Base-by-base conservation (phyloP, 2,329 filamentous ascomycete genomes). In the Pleoardoris graminearum region DNA sequence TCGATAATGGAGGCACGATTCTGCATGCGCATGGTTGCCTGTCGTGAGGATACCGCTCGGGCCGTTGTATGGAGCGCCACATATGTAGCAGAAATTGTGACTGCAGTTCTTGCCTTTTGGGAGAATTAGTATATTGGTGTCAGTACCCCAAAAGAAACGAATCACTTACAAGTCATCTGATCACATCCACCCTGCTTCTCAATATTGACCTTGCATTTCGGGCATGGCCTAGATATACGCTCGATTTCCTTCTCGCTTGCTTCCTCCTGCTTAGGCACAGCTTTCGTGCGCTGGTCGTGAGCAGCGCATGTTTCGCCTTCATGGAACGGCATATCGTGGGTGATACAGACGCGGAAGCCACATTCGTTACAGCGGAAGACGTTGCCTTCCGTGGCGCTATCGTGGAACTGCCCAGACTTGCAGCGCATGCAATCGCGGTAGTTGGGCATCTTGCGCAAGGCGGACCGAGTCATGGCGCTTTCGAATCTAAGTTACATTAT, bases 361-460 rank as follows among this genome's bases (percentile, higher is more conserved):
- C 73, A 75, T 2, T 48, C 42, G 3, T 30, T 52, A 50, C 74
- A 76, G 21, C 58, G 49, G 65, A 75, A 74, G 19, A 78, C 78
- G 0, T 79, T 76, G 6, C 76, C 71, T 1, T 63, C 64, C 1
- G 54, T 50, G 14, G 75, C 75, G 3, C 65, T 70, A 38, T 82
- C 80, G 46, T 83, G 81, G 7, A 81, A 72, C 53, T 83, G 80
- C 0, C 81, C 80, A 2, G 71, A 76, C 3, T 68, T 72, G 59
- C 82, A 85, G 2, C 68, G 52, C 2, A 81, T 75, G 57, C 82
- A 85, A 76, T 78, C 81, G 16, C 77, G 64, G 59, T 82, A 84
- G 35, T 77, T 76, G 0, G 72, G 66, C 1, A 76, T 61, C 37
- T 68, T 60, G 10, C 70, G 70, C 49, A 82, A 69, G 14, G 75